Conservation (phyloP, 768 basidiomycete genomes). For the Leccinum olivaceopallidum region DNA sequence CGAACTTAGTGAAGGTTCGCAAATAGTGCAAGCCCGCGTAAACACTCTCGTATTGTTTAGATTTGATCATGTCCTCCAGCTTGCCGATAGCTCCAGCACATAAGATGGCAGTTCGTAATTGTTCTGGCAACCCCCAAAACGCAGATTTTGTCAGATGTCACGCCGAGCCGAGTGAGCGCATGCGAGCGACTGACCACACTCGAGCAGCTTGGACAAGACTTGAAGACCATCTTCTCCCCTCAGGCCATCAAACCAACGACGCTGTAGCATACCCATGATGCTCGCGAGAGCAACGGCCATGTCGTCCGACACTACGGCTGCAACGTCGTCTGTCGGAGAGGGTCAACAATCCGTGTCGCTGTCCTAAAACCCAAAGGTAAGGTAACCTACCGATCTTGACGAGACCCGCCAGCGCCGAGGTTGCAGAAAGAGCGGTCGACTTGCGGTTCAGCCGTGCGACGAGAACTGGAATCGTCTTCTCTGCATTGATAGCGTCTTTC, state of each 20-base stretch:
- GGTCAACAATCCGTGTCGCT: not conserved
- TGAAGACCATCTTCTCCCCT: conserved; percentile 28
- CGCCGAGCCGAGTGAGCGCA: not conserved
- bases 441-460: conserved; percentile 18
- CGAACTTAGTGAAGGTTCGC: conserved; percentile 19
- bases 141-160: not conserved
- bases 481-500: conserved; percentile 14
- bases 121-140: conserved; percentile 9
- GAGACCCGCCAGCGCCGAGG: conserved; percentile 17
- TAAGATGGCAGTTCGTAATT: conserved; percentile 17
- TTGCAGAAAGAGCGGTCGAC: conserved; percentile 21
- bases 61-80: too few species aligned
- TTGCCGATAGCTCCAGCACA: conserved; percentile 13
- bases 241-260: conserved; percentile 30
- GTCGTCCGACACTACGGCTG: conserved; percentile 6
- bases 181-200: conserved; percentile 21
- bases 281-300: conserved; percentile 3
- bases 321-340: conserved; percentile 18
- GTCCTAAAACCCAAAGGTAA: not conserved
- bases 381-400: conserved; percentile 20
- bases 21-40: conserved; percentile 26
- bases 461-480: conserved; percentile 17
- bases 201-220: conserved; percentile 21
- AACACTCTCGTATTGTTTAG: too few species aligned
- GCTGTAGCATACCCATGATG: conserved; percentile 24